Evolutionary conservation across 2,329 filamentous ascomycete species (phyloP).

Genomic region (Fusarium kyushuense): DNA sequence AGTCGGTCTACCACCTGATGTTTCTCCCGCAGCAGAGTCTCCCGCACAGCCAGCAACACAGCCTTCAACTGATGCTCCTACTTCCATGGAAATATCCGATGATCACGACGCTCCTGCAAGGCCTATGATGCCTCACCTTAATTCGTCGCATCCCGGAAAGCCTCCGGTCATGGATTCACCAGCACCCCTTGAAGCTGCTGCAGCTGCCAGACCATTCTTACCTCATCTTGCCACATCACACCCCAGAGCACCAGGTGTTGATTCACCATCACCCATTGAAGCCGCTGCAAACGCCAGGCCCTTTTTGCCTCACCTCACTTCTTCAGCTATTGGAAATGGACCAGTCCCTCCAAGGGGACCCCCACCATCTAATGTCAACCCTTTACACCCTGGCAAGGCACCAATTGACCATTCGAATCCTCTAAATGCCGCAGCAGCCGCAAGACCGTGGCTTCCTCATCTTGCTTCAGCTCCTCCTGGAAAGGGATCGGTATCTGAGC

Average conservation of each 20-base stretch:
- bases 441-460: constrained; percentile 3
- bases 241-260: constrained; percentile 10
- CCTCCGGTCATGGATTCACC: constrained; percentile 28
- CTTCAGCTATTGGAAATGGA: background rate
- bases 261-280: background rate
- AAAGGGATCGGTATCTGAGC: background rate
- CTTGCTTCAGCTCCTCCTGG: constrained; percentile 3
- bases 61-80: constrained; percentile 48
- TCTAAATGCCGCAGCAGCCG: background rate
- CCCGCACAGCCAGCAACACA: constrained; percentile 37
- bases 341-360: background rate
- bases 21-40: constrained; percentile 23
- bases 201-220: constrained; percentile 31
- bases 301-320: background rate
- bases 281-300: background rate
- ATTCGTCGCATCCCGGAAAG: constrained; percentile 28
- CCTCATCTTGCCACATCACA: constrained; percentile 36
- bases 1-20: constrained; percentile 22
- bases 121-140: constrained; percentile 40
- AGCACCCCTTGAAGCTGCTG: constrained; percentile 13
- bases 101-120: constrained; percentile 31
- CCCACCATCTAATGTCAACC: background rate
- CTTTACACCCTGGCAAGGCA: background rate
- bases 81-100: constrained; percentile 21
- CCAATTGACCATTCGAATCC: background rate